These are phyloP conservation scores for Pythium dissimile DNA, from an alignment of 352 stramenopile genomes.

Conservation along the genomic window DNA sequence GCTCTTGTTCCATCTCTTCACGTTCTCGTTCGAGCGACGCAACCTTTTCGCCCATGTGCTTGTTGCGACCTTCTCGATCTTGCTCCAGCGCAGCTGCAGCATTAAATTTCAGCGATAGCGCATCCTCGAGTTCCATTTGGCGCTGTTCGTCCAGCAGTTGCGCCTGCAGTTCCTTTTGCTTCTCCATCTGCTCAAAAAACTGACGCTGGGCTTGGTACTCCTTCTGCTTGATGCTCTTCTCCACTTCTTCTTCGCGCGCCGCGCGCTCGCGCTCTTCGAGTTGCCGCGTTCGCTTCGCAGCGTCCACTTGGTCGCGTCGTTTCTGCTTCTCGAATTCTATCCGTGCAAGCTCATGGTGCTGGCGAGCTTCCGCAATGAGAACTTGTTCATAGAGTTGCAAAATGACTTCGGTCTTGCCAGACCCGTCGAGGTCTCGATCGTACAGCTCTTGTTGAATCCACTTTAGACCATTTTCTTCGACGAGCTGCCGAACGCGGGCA, in stretches of 20 bases:
- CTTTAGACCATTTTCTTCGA: conserved; percentile 42
- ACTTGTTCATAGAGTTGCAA: conserved; percentile 39
- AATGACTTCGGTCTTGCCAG: conserved; percentile 39
- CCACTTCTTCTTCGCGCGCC: conserved; percentile 32
- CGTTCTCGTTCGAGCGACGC: conserved; percentile 47
- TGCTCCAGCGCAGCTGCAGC: conserved; percentile 27
- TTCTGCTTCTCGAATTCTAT: not conserved
- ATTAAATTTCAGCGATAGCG: conserved; percentile 43
- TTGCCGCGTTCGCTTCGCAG: conserved; percentile 32
- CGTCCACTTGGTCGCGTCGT: conserved; percentile 25
- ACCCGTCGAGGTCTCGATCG: conserved; percentile 61
- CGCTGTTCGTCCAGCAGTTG: conserved; percentile 40
- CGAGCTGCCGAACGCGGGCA: conserved; percentile 26
- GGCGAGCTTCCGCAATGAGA: conserved; percentile 32
- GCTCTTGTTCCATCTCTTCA: conserved; percentile 37
- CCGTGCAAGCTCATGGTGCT: not conserved
- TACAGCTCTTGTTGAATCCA: conserved; percentile 84
- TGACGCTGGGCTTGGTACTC: conserved; percentile 38
- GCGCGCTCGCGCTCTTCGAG: conserved; percentile 36
- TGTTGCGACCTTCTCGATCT: conserved; percentile 34
- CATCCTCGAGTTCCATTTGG: conserved; percentile 56
- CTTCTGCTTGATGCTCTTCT: conserved; percentile 36
- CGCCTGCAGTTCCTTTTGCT: conserved; percentile 36
- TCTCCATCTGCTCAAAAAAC: conserved; percentile 67
- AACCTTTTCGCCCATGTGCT: conserved; percentile 36